phyloP scores from a whole-genome alignment of 192 early-diverging fungal species.

The Chytriomyces sp. region DNA sequence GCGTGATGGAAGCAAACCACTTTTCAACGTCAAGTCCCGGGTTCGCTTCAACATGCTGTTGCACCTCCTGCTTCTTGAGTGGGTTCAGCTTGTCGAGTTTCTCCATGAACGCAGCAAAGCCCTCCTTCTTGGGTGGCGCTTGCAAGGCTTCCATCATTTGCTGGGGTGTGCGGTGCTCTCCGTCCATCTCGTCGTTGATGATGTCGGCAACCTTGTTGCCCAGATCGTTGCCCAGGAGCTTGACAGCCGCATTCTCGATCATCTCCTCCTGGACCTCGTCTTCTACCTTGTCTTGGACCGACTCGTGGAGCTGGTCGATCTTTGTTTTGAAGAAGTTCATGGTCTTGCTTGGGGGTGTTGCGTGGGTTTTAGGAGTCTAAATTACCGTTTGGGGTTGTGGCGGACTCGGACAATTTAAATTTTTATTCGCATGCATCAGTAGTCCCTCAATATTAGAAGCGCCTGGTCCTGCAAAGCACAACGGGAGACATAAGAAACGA shows the following conservation, averaged over 20 bases:
- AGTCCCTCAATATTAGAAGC: slow-evolving; percentile 44
- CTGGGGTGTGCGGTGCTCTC: not conserved
- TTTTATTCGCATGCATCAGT: slow-evolving; percentile 35
- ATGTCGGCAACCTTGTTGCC: slow-evolving; percentile 4
- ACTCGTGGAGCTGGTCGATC: not conserved
- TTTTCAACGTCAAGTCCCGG: not conserved
- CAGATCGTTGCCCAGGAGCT: slow-evolving; percentile 2
- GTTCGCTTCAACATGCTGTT: not conserved
- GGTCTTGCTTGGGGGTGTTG: too few species aligned
- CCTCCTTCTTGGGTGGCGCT: slow-evolving; percentile 14
- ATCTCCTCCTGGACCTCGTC: slow-evolving; percentile 2
- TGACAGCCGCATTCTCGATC: not conserved
- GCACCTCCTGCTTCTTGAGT: not conserved
- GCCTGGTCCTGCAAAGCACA: slow-evolving; percentile 28
- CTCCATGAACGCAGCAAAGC: slow-evolving; percentile 5
- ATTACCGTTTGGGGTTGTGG: not conserved
- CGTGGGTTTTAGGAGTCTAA: not conserved
- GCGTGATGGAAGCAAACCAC: too few species aligned
- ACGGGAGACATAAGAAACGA: not conserved
- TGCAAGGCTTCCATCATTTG: not conserved
- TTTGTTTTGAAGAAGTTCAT: not conserved
- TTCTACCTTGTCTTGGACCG: not conserved
- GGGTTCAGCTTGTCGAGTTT: not conserved
- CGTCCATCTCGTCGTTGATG: not conserved
- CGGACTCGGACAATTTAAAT: not conserved